A percentile compares a stretch with the other conserved stretches of the same genome.
Conservation (phyloP, 257 asterid genomes). For the Asclepias syriaca region DNA sequence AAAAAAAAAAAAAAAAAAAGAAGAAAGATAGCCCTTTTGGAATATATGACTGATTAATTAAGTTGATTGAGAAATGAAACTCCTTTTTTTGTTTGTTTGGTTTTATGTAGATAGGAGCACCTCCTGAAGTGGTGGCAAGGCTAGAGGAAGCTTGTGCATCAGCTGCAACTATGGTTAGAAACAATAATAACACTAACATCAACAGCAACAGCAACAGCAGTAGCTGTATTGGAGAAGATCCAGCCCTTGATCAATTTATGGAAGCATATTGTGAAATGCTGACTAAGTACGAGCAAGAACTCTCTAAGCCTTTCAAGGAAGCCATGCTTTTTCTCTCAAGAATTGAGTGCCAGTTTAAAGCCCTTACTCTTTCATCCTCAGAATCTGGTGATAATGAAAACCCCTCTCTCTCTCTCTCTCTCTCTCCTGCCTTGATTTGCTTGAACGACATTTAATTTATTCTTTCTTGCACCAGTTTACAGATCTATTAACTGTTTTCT, state of each 20-base stretch:
- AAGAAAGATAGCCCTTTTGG: conserved; percentile 15
- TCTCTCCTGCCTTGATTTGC: background rate
- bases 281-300: conserved; percentile 79
- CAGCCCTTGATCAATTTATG: conserved; percentile 93
- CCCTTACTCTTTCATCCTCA: conserved; percentile 57
- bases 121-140: conserved; percentile 84
- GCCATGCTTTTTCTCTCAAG: conserved; percentile 91
- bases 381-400: conserved; percentile 42
- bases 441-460: conserved; percentile 6
- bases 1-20: background rate
- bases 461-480: conserved; percentile 25
- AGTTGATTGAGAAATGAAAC: background rate
- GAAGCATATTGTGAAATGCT: conserved; percentile 98
- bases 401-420: background rate
- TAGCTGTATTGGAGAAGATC: conserved; percentile 67
- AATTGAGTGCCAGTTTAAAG: conserved; percentile 72
- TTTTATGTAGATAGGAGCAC: conserved; percentile 81
- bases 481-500: conserved; percentile 35
- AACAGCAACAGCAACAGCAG: background rate
- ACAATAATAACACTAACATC: conserved; percentile 13
- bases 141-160: conserved; percentile 78
- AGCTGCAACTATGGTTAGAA: conserved; percentile 41
- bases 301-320: conserved; percentile 85
- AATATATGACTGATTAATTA: background rate
- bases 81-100: background rate